Percentiles rank a stretch among this genome's conserved stretches.
Evolutionary conservation across 768 basidiomycete genomes (phyloP).

Genomic region (Tulasnella sp.): DNA sequence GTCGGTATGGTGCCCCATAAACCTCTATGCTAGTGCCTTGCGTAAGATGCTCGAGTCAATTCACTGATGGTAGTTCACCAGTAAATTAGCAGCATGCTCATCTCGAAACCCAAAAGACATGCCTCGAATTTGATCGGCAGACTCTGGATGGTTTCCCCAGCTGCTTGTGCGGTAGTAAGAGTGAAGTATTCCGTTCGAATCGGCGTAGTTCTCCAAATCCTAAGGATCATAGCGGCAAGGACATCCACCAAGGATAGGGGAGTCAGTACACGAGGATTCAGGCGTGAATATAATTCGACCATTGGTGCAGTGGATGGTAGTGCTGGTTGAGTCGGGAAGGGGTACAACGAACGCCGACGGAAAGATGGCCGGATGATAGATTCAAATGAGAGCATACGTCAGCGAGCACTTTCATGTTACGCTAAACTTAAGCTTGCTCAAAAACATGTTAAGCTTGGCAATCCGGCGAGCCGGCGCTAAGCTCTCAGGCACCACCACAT

Average conservation of each 20-base stretch:
- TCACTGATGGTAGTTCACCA: too few relatives aligned
- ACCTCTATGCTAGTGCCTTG: not conserved
- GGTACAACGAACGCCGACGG: too few relatives aligned
- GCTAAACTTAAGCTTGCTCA: too few relatives aligned
- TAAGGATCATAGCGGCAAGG: not conserved
- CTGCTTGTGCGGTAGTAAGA: not conserved
- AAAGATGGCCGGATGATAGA: too few relatives aligned
- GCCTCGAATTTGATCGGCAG: not conserved
- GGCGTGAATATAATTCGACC: not conserved
- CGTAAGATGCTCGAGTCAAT: not conserved
- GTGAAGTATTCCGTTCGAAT: not conserved
- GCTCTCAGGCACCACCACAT: too few relatives aligned
- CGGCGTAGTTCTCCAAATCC: not conserved
- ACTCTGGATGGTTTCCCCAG: not conserved
- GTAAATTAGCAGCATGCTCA: not conserved
- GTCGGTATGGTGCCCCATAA: not conserved
- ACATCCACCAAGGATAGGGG: not conserved
- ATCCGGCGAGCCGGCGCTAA: too few relatives aligned
- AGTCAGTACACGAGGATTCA: not conserved
- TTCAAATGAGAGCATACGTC: too few relatives aligned
- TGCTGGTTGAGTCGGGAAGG: not conserved
- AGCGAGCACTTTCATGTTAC: too few relatives aligned
- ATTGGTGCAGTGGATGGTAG: not conserved
- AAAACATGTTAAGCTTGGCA: too few relatives aligned
- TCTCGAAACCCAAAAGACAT: not conserved